These are phyloP conservation scores for Lactuca saligna DNA, from an alignment of 129 eudicot genomes.

Conservation along the genomic window DNA sequence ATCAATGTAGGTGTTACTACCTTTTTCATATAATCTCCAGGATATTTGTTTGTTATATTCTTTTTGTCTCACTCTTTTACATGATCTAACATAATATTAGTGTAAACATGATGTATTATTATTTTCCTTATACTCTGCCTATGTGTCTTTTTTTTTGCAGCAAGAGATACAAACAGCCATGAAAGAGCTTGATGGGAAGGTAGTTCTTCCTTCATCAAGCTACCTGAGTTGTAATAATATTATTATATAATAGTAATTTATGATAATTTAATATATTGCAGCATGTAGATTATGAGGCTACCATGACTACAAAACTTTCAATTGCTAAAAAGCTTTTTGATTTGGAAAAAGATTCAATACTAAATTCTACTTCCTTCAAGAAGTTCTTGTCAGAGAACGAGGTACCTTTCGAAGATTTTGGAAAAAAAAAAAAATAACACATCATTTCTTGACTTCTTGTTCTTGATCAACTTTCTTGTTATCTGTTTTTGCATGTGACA, in stretches of 20 bases:
- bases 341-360: conserved; percentile 65
- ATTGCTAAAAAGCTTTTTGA: conserved; percentile 78
- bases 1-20: conserved; percentile 51
- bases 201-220: conserved; percentile 17
- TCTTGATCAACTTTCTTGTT: not conserved
- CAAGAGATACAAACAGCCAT: conserved; percentile 67
- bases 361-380: conserved; percentile 60
- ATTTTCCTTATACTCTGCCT: conserved; percentile 8
- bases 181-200: conserved; percentile 73
- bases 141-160: conserved; percentile 41
- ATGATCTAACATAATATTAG: not conserved
- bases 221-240: not conserved
- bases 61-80: conserved; percentile 1
- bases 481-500: conserved; percentile 34
- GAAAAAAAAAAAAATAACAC: conserved; percentile 4
- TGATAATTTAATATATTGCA: conserved; percentile 30
- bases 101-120: conserved; percentile 4
- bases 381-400: conserved; percentile 71
- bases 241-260: not conserved
- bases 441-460: not conserved
- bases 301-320: conserved; percentile 84
- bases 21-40: not conserved
- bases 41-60: not conserved
- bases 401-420: conserved; percentile 39
- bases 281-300: conserved; percentile 94